Conservation (phyloP, 257 asterid species). For the Capsicum baccatum region DNA sequence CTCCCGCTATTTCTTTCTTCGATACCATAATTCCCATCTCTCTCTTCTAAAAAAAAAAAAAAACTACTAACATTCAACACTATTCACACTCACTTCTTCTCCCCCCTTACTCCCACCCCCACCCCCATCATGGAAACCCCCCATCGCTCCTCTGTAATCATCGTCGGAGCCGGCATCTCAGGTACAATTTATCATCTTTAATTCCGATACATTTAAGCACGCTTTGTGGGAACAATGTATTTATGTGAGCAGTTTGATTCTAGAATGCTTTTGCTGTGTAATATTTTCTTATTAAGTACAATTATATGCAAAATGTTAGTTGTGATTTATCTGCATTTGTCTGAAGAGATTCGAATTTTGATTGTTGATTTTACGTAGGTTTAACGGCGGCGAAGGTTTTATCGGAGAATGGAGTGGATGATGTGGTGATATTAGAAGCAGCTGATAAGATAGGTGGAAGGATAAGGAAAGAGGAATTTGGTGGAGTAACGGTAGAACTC, state of each 20-base stretch:
- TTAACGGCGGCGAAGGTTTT: constrained; percentile 82
- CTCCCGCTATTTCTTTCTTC: constrained; percentile 60
- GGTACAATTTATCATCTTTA: constrained; percentile 41
- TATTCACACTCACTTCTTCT: background rate
- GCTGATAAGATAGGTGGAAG: constrained; percentile 85
- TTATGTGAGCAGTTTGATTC: no score
- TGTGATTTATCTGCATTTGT: background rate
- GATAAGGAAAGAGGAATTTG: constrained; percentile 77
- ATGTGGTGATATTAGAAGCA: constrained; percentile 79
- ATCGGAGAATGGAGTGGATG: constrained; percentile 81
- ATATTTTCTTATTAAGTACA: background rate
- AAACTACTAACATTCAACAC: no score
- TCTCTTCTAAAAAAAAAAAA: background rate
- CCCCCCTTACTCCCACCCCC: background rate
- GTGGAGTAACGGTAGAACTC: constrained; percentile 87
- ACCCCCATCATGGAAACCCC: constrained; percentile 52
- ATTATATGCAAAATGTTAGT: background rate
- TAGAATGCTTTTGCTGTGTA: no score
- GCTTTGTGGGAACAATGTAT: no score
- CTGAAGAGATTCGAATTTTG: background rate
- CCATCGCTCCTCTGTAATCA: constrained; percentile 61
- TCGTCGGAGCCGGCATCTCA: constrained; percentile 90
- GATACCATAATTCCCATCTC: constrained; percentile 21
- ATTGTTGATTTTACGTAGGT: constrained; percentile 45
- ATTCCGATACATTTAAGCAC: background rate